These are phyloP conservation scores for Naganishia kalamii DNA, from an alignment of 768 basidiomycete species.

Conservation along the genomic window DNA sequence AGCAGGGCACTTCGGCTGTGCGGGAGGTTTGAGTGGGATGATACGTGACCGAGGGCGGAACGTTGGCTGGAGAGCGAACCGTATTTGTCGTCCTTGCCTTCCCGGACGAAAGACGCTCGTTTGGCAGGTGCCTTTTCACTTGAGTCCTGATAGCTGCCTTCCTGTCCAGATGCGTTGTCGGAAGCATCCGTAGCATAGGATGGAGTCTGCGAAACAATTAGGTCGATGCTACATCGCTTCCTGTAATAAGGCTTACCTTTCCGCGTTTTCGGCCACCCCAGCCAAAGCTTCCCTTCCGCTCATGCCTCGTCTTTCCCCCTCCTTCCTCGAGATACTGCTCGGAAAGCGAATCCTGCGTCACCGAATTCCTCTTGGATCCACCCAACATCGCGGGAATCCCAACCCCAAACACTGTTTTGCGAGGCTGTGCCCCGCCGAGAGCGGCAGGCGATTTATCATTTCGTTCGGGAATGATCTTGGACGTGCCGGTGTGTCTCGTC, in stretches of 20 bases:
- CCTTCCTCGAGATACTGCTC: neutral
- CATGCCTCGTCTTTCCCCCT: neutral
- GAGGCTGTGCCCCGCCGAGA: conserved; percentile 20
- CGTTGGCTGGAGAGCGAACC: neutral
- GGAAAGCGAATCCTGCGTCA: neutral
- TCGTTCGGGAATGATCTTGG: neutral
- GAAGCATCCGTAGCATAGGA: neutral
- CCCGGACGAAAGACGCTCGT: neutral
- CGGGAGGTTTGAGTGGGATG: conserved; percentile 22
- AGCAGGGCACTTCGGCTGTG: conserved; percentile 26
- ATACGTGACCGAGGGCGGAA: neutral
- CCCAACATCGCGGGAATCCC: conserved; percentile 74
- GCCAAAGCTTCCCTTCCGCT: conserved; percentile 30
- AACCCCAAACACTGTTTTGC: conserved; percentile 67
- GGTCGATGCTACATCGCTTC: neutral
- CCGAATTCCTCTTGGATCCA: conserved; percentile 64
- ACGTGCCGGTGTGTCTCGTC: neutral
- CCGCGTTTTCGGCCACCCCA: conserved; percentile 40
- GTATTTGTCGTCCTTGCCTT: neutral
- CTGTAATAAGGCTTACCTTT: conserved; percentile 31
- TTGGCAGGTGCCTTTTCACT: neutral
- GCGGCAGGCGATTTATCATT: conserved; percentile 2
- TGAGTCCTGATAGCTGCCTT: no score
- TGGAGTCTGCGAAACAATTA: neutral
- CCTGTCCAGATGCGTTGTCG: neutral